Evolutionary conservation across 139 green algal genomes (phyloP).

Genomic region (Chlamydomonas sp.): DNA sequence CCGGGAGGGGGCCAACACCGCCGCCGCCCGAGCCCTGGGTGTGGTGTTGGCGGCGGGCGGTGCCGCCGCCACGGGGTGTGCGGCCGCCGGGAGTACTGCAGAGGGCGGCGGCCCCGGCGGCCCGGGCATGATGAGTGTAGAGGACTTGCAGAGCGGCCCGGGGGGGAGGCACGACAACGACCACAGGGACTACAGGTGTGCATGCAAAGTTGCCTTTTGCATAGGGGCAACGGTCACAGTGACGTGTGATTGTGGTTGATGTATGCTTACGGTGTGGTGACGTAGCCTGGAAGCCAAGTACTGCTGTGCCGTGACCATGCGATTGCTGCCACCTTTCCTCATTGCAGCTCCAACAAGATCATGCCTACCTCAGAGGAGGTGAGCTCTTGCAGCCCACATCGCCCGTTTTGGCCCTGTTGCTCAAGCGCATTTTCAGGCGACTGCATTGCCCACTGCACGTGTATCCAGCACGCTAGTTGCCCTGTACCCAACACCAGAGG

Average conservation of each 20-base stretch:
- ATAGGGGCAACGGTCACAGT: background rate
- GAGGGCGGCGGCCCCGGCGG: no score
- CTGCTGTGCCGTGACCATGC: background rate
- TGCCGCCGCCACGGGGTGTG: background rate
- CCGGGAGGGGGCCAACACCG: no score
- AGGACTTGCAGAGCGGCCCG: slow-evolving; percentile 41
- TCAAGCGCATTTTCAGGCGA: background rate
- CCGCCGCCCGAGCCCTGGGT: no score
- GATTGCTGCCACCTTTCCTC: background rate
- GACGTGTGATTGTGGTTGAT: no score
- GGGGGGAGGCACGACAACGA: slow-evolving; percentile 64
- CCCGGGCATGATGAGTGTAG: slow-evolving; percentile 14
- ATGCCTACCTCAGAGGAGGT: slow-evolving; percentile 55
- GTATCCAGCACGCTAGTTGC: no score
- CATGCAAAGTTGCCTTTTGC: background rate
- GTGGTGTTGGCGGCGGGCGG: no score
- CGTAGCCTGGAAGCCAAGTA: background rate
- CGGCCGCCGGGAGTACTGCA: background rate
- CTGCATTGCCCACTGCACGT: background rate
- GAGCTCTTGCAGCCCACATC: background rate
- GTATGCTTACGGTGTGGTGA: no score
- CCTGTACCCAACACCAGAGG: no score
- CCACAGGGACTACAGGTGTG: slow-evolving; percentile 52
- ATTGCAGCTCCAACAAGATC: slow-evolving; percentile 42
- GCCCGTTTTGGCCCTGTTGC: background rate